phyloP scores from a whole-genome alignment of 495 filamentous ascomycete species.

The Daldinia caldariorum region DNA sequence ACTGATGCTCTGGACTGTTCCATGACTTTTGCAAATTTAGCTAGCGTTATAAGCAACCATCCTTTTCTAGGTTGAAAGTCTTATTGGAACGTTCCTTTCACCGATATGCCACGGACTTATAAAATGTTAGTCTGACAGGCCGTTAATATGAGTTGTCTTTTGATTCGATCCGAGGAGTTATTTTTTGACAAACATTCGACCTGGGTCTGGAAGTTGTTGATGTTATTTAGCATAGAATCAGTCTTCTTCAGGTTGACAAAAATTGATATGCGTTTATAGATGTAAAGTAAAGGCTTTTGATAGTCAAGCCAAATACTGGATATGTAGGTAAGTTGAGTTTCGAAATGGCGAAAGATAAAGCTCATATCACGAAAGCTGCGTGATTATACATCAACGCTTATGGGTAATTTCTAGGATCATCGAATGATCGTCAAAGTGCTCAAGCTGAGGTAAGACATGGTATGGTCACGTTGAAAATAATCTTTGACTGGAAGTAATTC shows the following conservation, averaged over 20 bases:
- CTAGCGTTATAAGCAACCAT: background rate
- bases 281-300: background rate
- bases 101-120: too few species aligned
- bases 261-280: background rate
- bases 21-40: background rate
- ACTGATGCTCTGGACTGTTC: constrained; percentile 46
- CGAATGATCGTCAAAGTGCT: background rate
- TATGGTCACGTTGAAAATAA: background rate
- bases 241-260: too few species aligned
- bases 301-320: background rate
- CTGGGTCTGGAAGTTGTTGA: too few species aligned
- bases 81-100: too few species aligned
- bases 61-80: too few species aligned
- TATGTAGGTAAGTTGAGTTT: background rate
- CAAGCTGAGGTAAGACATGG: background rate
- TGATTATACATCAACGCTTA: background rate
- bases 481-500: background rate
- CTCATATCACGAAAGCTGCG: background rate
- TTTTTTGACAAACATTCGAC: too few species aligned
- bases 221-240: too few species aligned
- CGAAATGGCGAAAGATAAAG: background rate
- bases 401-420: background rate
- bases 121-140: too few species aligned
- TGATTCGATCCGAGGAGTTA: too few species aligned
- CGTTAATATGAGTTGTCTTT: too few species aligned